Evolutionary conservation across 345 rosid genomes (phyloP).

Genomic region (Gossypium anomalum): DNA sequence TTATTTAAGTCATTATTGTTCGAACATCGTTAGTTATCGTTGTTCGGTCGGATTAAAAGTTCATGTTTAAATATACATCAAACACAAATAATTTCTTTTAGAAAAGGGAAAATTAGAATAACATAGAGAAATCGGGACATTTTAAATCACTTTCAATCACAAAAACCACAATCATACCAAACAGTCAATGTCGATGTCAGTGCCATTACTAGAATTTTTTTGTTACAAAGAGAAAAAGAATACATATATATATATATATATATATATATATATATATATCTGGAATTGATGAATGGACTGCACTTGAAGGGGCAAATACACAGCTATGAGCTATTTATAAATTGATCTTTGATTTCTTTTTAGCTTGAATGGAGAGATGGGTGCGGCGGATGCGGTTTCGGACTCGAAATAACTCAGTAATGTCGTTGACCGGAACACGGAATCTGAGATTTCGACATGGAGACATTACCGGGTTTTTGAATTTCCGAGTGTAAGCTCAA

Average conservation of each 20-base stretch:
- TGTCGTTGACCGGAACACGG: slow-evolving; percentile 26
- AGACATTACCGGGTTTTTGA: slow-evolving; percentile 57
- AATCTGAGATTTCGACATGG: slow-evolving; percentile 13
- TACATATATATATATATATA: too few species aligned
- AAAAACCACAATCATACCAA: slow-evolving; percentile 28
- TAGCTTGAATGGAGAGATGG: neutral
- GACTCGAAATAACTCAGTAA: slow-evolving; percentile 28
- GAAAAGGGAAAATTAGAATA: too few species aligned
- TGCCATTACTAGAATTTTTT: slow-evolving; percentile 17
- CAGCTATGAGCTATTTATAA: slow-evolving; percentile 36
- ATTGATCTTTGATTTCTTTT: slow-evolving; percentile 23
- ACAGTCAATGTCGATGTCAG: slow-evolving; percentile 15
- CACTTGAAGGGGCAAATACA: slow-evolving; percentile 24
- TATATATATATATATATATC: neutral
- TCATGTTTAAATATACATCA: neutral
- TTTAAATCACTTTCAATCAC: slow-evolving; percentile 21
- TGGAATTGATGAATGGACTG: slow-evolving; percentile 18
- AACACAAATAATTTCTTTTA: neutral
- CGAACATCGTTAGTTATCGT: neutral
- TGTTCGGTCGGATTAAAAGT: neutral
- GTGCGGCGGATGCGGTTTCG: slow-evolving; percentile 30
- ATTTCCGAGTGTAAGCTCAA: slow-evolving; percentile 94
- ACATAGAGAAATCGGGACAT: neutral
- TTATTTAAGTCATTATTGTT: too few species aligned
- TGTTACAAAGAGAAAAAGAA: neutral